Base-by-base conservation (phyloP, 1,284 basidiomycete species). In the Puccinia hordei region DNA sequence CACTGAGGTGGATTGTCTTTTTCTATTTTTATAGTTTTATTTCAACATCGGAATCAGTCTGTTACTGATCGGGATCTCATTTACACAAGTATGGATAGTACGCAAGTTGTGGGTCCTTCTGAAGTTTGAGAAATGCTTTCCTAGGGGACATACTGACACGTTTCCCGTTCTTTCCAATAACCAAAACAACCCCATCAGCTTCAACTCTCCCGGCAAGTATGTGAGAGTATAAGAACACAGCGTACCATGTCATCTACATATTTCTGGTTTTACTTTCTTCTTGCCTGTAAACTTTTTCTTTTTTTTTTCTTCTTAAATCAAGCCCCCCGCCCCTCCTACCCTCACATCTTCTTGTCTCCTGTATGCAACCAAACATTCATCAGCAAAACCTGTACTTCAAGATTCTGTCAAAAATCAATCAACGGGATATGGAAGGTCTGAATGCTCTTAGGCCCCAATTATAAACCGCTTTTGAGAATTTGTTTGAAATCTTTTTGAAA, bases 21-120 rank as follows among this genome's bases (percentile, higher is more conserved):
- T 65, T 65, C 33, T 22, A 3, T 44, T n/a, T n/a, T n/a, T 69
- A 41, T 12, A 80, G 77, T 80, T 80, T 80, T 72, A 72, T 41
- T 69, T 80, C 12, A 80, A 80, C 71, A 13, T 80, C 27, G 77
- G 77, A 61, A 73, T 68, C 27, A 80, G 77, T 35, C 17, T 65
- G 8, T 65, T 80, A 44, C 59, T 80, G 8, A 80, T 80, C 19
- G 66, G 66, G 22, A 80, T 80, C 33, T 80, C 77, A 72, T 80
- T 80, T 51, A 72, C 69, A n/a, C 77, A 80, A 80, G 77, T 80
- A n/a, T 80, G 66, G 53, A 73, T 80, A 30, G 77, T 80, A 17
- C 68, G 77, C 27, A 80, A 80, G 55, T 80, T 80, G 77, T 80
- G 49, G 44, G 77, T 80, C n/a, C 19, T 30, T 24, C 24, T 53